phyloP scores from a whole-genome alignment of 805 yeast genomes.

The Candida lessepsii region DNA sequence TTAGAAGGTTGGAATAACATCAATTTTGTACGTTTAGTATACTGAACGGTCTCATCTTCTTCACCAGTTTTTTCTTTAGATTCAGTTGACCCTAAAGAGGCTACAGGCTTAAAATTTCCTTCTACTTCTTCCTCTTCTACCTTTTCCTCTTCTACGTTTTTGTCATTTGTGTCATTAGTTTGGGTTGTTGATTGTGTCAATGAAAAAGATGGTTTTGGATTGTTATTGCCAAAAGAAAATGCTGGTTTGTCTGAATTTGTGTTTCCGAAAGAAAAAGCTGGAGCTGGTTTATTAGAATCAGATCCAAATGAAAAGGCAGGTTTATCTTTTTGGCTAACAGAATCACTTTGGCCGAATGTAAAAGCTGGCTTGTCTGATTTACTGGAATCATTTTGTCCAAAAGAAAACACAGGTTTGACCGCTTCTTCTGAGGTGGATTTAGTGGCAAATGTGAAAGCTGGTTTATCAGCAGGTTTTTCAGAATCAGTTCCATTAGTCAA shows the following conservation, averaged over 20 bases:
- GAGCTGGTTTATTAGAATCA: conserved; percentile 13
- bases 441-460: conserved; percentile 24
- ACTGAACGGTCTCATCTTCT: conserved; percentile 68
- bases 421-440: conserved; percentile 8
- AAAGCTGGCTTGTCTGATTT: conserved; percentile 18
- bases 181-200: conserved; percentile 15
- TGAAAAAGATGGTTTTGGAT: conserved; percentile 19
- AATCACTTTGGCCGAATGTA: conserved; percentile 22
- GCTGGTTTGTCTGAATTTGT: conserved; percentile 8
- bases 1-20: conserved; percentile 53
- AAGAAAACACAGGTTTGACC: conserved; percentile 21
- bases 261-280: conserved; percentile 19
- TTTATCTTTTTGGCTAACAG: no score
- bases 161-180: conserved; percentile 17
- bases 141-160: conserved; percentile 34
- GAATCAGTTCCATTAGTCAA: conserved; percentile 18
- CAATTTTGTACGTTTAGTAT: conserved; percentile 69
- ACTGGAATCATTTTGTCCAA: conserved; percentile 17
- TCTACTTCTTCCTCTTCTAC: conserved; percentile 38
- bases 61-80: conserved; percentile 71
- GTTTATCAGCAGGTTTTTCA: conserved; percentile 13
- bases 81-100: conserved; percentile 41
- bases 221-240: conserved; percentile 5
- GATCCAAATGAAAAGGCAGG: conserved; percentile 23
- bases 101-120: conserved; percentile 38